phyloP scores from a whole-genome alignment of 129 eudicot species.

The Flaveria bidentis region DNA sequence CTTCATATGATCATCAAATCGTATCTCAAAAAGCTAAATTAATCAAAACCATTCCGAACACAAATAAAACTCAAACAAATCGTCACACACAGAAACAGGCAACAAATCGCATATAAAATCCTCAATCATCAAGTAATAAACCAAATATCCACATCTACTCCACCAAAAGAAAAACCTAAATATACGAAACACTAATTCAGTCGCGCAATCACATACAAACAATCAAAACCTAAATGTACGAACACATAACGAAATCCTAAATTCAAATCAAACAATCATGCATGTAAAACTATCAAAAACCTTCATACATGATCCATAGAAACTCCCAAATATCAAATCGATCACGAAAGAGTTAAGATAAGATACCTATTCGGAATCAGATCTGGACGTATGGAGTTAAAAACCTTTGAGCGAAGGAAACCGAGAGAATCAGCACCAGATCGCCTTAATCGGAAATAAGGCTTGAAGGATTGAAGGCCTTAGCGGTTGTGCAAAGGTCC shows the following conservation, averaged over 20 bases:
- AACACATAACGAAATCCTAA: too few relatives aligned
- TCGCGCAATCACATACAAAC: background rate
- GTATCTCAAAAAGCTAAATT: background rate
- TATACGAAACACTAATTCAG: background rate
- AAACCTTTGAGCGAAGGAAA: constrained; percentile 16
- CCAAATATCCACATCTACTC: background rate
- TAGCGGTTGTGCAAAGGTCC: background rate
- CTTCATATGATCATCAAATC: constrained; percentile 1
- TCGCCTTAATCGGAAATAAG: constrained; percentile 10
- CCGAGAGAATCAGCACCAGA: constrained; percentile 14
- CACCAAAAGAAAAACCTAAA: constrained; percentile 19
- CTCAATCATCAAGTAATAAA: background rate
- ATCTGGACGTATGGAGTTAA: constrained; percentile 25
- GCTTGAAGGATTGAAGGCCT: constrained; percentile 7
- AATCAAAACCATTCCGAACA: background rate
- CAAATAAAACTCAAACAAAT: constrained; percentile 2
- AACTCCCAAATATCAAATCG: background rate
- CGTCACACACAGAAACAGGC: background rate
- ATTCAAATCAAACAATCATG: background rate
- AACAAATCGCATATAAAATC: background rate
- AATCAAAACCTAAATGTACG: background rate
- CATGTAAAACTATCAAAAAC: background rate
- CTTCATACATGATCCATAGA: constrained; percentile 3
- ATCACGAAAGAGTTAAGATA: background rate
- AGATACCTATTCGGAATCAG: constrained; percentile 38